Evolutionary conservation across 2,329 filamentous ascomycete species (phyloP).

Genomic region (Colletotrichum sp.): DNA sequence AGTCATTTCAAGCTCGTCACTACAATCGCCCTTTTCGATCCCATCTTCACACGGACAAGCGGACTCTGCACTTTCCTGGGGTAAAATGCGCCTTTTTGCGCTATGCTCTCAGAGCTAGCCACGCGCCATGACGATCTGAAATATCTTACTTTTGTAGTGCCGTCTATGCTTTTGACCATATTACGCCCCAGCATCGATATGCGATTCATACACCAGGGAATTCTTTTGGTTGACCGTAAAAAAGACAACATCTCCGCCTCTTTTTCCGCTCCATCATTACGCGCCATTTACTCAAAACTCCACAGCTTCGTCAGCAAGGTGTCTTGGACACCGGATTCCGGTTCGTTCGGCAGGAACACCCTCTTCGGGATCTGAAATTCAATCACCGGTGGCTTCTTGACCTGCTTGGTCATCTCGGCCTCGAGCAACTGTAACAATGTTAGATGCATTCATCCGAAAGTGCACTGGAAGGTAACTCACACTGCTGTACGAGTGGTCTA

Average conservation of each 20-base stretch:
- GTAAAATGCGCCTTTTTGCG: neutral
- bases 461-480: constrained; percentile 51
- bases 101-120: neutral
- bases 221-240: neutral
- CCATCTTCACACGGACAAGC: neutral
- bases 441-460: constrained; percentile 57
- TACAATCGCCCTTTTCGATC: neutral
- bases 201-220: neutral
- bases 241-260: neutral
- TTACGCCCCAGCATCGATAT: neutral
- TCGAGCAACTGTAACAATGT: constrained; percentile 71
- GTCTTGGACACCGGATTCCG: constrained; percentile 52
- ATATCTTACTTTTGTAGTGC: constrained; percentile 2
- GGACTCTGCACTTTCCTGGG: neutral
- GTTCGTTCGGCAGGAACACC: constrained; percentile 68
- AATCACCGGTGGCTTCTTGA: constrained; percentile 86
- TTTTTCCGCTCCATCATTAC: neutral
- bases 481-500: constrained; percentile 90
- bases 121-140: neutral
- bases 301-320: constrained; percentile 65
- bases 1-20: neutral
- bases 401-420: constrained; percentile 79
- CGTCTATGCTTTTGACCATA: neutral
- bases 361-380: constrained; percentile 94
- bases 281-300: constrained; percentile 50